These are phyloP conservation scores for Serendipita sp. DNA, from an alignment of 768 basidiomycete species.

Conservation along the genomic window DNA sequence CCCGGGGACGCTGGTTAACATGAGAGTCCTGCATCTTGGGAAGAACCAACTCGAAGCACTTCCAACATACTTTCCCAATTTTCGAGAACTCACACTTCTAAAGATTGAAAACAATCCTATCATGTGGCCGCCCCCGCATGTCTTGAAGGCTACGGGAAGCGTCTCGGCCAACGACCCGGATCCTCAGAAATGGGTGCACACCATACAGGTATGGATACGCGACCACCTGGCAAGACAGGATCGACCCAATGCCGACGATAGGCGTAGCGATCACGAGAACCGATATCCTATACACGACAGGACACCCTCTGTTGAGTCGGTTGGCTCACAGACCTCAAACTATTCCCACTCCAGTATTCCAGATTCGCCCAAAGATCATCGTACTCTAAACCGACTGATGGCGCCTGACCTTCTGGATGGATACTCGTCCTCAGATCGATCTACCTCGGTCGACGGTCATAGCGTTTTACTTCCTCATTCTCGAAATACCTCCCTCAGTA, in stretches of 20 bases:
- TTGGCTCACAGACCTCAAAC: neutral
- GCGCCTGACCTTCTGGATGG: neutral
- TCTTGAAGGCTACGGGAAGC: slow-evolving; percentile 26
- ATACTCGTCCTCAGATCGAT: neutral
- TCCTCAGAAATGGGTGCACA: slow-evolving; percentile 49
- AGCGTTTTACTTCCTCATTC: slow-evolving; percentile 23
- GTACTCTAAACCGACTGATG: neutral
- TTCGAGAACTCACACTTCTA: slow-evolving; percentile 56
- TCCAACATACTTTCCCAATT: slow-evolving; percentile 62
- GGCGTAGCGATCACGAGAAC: neutral
- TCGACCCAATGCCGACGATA: slow-evolving; percentile 3
- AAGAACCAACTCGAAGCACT: slow-evolving; percentile 71
- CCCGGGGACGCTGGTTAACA: slow-evolving; percentile 61
- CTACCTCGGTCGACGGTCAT: neutral
- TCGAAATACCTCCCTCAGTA: slow-evolving; percentile 37
- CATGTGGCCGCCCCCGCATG: slow-evolving; percentile 69
- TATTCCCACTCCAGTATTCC: neutral
- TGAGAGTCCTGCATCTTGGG: slow-evolving; percentile 60
- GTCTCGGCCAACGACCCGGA: slow-evolving; percentile 23
- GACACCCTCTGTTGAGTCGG: neutral
- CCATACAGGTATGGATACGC: slow-evolving; percentile 60
- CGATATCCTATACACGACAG: slow-evolving; percentile 1
- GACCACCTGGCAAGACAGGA: slow-evolving; percentile 16
- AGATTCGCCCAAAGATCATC: neutral
- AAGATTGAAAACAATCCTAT: slow-evolving; percentile 85